Conservation (phyloP, 208 protist genomes). For the Trypanosoma congolense region DNA sequence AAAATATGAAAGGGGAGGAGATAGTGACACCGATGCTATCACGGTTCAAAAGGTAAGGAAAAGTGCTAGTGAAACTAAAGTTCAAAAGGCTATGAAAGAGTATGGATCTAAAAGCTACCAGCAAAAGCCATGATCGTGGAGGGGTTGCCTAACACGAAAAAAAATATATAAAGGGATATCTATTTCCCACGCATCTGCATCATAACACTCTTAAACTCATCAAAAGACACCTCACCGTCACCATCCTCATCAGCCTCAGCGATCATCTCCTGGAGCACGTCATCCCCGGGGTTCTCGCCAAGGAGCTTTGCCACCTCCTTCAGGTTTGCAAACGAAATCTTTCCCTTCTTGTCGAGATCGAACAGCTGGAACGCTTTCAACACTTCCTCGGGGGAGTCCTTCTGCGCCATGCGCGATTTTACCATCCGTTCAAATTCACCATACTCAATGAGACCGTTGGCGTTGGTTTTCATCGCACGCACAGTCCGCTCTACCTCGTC, state of each 20-base stretch:
- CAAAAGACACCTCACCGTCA: conserved; percentile 93
- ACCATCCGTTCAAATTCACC: conserved; percentile 89
- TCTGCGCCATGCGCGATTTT: conserved; percentile 86
- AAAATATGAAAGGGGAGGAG: no score
- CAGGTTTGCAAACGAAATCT: conserved; percentile 96
- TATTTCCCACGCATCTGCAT: conserved; percentile 88
- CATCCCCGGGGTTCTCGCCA: conserved; percentile 95
- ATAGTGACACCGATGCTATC: no score
- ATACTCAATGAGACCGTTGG: conserved; percentile 89
- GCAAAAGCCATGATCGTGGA: no score
- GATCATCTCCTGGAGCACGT: conserved; percentile 98
- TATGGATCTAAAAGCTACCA: no score
- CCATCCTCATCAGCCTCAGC: conserved; percentile 94
- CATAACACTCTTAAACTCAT: conserved; percentile 96
- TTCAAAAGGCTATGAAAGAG: no score
- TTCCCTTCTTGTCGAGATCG: conserved; percentile 94
- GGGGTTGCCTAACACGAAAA: no score
- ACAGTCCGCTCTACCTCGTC: conserved; percentile 93
- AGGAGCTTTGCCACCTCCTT: conserved; percentile 94
- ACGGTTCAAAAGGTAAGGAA: no score
- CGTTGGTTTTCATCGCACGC: conserved; percentile 71
- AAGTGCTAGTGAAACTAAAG: no score
- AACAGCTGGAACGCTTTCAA: conserved; percentile 95
- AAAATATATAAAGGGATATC: no score
- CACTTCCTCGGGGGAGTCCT: conserved; percentile 93